These are phyloP conservation scores for Penicillium decumbens DNA, from an alignment of 2,329 filamentous ascomycete species.

Conservation along the genomic window DNA sequence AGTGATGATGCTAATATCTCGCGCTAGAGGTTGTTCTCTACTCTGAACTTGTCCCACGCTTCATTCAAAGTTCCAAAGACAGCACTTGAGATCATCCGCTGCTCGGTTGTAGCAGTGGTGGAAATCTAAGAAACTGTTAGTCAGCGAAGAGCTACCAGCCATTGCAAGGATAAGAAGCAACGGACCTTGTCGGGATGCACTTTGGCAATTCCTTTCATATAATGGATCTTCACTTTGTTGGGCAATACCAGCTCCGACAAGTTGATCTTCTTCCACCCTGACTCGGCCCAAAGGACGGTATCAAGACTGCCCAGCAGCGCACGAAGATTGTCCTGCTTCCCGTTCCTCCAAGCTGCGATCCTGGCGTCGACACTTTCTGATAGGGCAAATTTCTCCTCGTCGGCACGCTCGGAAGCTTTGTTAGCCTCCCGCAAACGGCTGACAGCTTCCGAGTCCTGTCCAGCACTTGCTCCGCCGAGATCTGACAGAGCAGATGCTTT, in stretches of 20 bases:
- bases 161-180: slow-evolving; percentile 14
- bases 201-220: slow-evolving; percentile 99
- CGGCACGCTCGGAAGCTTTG: slow-evolving; percentile 74
- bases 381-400: slow-evolving; percentile 89
- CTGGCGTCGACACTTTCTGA: slow-evolving; percentile 78
- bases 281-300: slow-evolving; percentile 81
- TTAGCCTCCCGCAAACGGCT: slow-evolving; percentile 77
- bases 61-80: slow-evolving; percentile 64
- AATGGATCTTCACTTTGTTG: slow-evolving; percentile 92
- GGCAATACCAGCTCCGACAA: slow-evolving; percentile 89
- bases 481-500: slow-evolving; percentile 33
- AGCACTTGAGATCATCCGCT: slow-evolving; percentile 61
- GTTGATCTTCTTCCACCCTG: slow-evolving; percentile 94
- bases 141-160: neutral
- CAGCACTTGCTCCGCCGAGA: slow-evolving; percentile 40
- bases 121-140: slow-evolving; percentile 48
- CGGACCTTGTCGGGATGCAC: slow-evolving; percentile 97
- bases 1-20: slow-evolving; percentile 5
- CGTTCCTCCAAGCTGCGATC: slow-evolving; percentile 76
- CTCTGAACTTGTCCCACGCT: slow-evolving; percentile 65
- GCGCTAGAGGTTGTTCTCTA: slow-evolving; percentile 53
- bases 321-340: slow-evolving; percentile 87
- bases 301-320: slow-evolving; percentile 84
- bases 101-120: slow-evolving; percentile 61
- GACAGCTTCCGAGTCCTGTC: slow-evolving; percentile 67